These are phyloP conservation scores for Debaryomyces robertsiae DNA, from an alignment of 1,139 yeast genomes.

Conservation along the genomic window DNA sequence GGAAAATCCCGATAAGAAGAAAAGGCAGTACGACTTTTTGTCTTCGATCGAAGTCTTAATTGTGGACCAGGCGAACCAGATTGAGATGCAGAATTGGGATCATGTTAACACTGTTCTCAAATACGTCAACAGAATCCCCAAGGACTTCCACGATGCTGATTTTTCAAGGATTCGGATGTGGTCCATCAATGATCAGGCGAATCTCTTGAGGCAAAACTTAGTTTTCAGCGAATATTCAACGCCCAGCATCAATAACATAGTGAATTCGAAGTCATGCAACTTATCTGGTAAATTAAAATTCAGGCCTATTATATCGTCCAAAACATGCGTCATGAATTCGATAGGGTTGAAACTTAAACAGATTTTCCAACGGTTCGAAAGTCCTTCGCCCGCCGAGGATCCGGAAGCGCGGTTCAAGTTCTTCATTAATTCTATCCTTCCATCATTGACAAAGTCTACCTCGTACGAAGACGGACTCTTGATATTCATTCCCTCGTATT, in stretches of 20 bases:
- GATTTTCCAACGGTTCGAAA: conserved; percentile 69
- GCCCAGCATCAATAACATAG: conserved; percentile 74
- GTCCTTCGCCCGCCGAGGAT: conserved; percentile 59
- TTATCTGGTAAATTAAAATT: conserved; percentile 67
- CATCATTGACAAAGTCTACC: conserved; percentile 60
- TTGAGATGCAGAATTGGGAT: conserved; percentile 93
- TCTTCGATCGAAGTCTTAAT: conserved; percentile 84
- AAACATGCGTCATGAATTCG: conserved; percentile 51
- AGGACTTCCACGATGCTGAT: conserved; percentile 79
- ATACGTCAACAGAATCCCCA: conserved; percentile 75
- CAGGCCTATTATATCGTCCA: conserved; percentile 38
- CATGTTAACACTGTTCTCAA: conserved; percentile 74
- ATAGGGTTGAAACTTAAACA: conserved; percentile 66
- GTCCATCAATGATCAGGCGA: conserved; percentile 86
- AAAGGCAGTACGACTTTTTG: conserved; percentile 68
- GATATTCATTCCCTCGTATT: conserved; percentile 81
- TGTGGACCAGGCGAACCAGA: conserved; percentile 81
- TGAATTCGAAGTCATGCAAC: conserved; percentile 61
- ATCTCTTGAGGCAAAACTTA: conserved; percentile 73
- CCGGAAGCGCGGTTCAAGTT: conserved; percentile 81
- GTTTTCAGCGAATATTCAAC: conserved; percentile 73
- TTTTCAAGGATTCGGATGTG: conserved; percentile 91
- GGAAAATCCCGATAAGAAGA: conserved; percentile 62
- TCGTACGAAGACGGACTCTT: conserved; percentile 74
- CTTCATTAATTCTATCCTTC: conserved; percentile 73